Evolutionary conservation across 2,329 filamentous ascomycete species (phyloP), one percentile per base, ranked within the genome.

Genomic region (Fusarium ambrosium): DNA sequence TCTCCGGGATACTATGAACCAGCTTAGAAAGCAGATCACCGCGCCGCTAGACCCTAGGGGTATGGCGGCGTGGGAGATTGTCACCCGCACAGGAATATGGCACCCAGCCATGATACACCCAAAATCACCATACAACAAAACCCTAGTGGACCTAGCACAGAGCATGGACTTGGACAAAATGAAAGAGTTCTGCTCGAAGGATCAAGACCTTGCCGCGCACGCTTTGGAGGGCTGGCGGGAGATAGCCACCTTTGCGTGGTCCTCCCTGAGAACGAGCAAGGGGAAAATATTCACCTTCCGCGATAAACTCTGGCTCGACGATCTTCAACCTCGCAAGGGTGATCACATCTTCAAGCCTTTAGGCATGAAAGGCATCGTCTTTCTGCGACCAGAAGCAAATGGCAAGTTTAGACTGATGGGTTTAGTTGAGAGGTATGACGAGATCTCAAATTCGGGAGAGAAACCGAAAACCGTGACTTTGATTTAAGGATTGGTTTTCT

Each of bases 121-220:
- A 16, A 22, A 45, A 4, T 4, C 11, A 4, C 11, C 2, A 8
- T 24, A 22, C 11, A 4, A 13, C 10, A 6, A 16, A 3, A 16
- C 9, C 13, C 20, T 48, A 7, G 9, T 24, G 0, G 3, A 24
- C 8, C 7, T 24, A 9, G 43, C 22, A 3, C 4, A 24, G 7
- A 27, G 2, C 1, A 18, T 48, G 14, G 14, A 18, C 14, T 4
- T 48, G 7, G 1, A 8, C 2, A 2, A 5, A 3, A 48, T 48
- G 43, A 3, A 24, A 48, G 43, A 48, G 2, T 48, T 16, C 4
- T 48, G 22, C 43, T 9, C 7, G 6, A 8, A 4, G 4, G 13
- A 6, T 2, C 13, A 14, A 10, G 22, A 24, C 3, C 0, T 24
- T 24, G 43, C 43, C 0, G 6, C 13, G 7, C 4, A 4, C 6